phyloP scores from a whole-genome alignment of 23 red algal genomes.

The Gracilaria gracilis region DNA sequence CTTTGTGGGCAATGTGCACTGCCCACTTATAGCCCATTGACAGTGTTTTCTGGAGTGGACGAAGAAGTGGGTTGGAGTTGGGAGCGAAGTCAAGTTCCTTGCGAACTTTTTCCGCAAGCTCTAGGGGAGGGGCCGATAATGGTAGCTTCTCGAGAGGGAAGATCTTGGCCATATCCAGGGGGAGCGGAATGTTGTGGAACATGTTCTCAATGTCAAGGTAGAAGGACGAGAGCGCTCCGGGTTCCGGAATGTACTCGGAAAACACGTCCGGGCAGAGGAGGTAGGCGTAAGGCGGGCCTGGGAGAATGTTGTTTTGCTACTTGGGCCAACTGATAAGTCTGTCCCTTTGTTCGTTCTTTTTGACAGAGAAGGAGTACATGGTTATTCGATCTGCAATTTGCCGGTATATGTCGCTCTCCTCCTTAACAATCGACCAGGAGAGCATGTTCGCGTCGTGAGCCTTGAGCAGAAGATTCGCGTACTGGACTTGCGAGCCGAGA shows the following conservation, averaged over 20 bases:
- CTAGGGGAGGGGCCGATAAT: too few species aligned
- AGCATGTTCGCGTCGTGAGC: neutral
- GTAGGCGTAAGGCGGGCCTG: neutral
- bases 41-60: too few species aligned
- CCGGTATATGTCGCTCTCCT: neutral
- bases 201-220: slow-evolving; percentile 7
- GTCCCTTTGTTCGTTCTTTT: neutral
- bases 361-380: neutral
- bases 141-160: too few species aligned
- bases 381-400: neutral
- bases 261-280: neutral
- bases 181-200: neutral
- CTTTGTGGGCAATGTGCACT: too few species aligned
- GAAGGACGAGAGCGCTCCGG: neutral
- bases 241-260: neutral
- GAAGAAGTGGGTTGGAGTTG: too few species aligned
- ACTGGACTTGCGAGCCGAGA: too few species aligned
- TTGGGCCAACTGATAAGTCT: slow-evolving; percentile 2
- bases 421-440: neutral
- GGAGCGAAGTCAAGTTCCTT: too few species aligned
- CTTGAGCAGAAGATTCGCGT: neutral
- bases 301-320: neutral
- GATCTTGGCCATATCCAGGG: neutral
- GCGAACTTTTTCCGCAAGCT: too few species aligned
- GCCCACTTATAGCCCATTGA: too few species aligned